Evolutionary conservation across 2,329 filamentous ascomycete genomes (phyloP).

Genomic region (Bipolaris bicolor): DNA sequence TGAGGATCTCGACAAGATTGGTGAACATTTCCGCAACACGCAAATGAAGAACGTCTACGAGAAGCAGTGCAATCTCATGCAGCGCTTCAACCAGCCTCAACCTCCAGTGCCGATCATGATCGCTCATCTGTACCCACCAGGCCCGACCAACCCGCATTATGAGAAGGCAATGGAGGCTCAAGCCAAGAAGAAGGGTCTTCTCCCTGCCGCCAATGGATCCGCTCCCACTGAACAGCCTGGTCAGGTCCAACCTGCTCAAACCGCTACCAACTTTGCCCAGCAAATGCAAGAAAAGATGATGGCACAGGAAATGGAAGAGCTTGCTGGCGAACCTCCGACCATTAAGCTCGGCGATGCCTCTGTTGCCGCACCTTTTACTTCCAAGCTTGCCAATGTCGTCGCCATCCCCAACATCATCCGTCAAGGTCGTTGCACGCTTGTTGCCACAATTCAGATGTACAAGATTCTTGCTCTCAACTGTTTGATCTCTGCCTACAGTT

Average conservation of each 20-base stretch:
- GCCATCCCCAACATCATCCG: constrained; percentile 98
- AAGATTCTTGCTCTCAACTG: constrained; percentile 98
- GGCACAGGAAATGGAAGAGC: constrained; percentile 77
- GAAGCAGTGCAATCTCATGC: constrained; percentile 91
- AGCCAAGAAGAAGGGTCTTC: constrained; percentile 75
- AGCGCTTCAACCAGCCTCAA: constrained; percentile 88
- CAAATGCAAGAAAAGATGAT: constrained; percentile 81
- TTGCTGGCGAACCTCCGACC: constrained; percentile 85
- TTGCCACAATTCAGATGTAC: constrained; percentile 99
- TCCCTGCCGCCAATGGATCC: constrained; percentile 56
- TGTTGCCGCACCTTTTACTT: constrained; percentile 95
- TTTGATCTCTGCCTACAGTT: constrained; percentile 94
- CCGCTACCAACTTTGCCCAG: constrained; percentile 72
- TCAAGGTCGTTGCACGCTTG: constrained; percentile 94
- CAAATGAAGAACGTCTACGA: constrained; percentile 99
- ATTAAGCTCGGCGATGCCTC: constrained; percentile 98
- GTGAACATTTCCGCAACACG: constrained; percentile 89
- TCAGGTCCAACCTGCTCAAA: constrained; percentile 61
- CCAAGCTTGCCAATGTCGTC: constrained; percentile 94
- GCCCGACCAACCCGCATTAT: constrained; percentile 90
- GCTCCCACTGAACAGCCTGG: constrained; percentile 50
- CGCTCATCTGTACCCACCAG: constrained; percentile 91
- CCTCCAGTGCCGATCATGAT: constrained; percentile 94
- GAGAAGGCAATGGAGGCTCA: constrained; percentile 89
- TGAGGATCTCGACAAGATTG: constrained; percentile 88